Base-by-base conservation (phyloP, 352 stramenopile species). In the Pythium scleroteichum region DNA sequence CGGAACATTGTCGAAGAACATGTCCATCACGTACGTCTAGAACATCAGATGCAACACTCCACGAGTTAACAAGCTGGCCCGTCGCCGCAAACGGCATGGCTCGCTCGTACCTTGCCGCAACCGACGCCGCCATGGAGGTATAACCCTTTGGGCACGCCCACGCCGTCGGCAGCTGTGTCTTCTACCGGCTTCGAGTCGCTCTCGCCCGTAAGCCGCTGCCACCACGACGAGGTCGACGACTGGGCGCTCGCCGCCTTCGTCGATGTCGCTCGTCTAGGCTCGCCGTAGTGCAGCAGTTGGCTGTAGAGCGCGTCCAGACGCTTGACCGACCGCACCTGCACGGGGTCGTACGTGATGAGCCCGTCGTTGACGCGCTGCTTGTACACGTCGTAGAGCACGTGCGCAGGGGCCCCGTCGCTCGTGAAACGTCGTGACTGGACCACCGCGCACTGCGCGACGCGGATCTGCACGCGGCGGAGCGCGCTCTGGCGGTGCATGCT, bases 71-170 rank as follows among this genome's bases (percentile, higher is more conserved):
- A 33, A 19, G n/a, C 51, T 29, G 19, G 1, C 3, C 23, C 17
- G n/a, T n/a, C n/a, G n/a, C n/a, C n/a, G n/a, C n/a, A n/a, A n/a
- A n/a, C n/a, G n/a, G 3, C 29, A 47, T 17, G 8, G 16, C 35
- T 3, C 32, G 0, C 22, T 26, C 52, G 19, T 54, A 83, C 76
- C 74, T 94, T 99, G 27, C 97, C 97, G 29, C 88, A 97, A 12
- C 97, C 97, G 17, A 99, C 96, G 12, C 89, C 79, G 16, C 97
- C 97, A 60, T 98, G 87, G n/a, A 99, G 69, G 74, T 99, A 99
- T 17, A 99, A 66, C 22, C 97, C 96, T 62, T 94, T 90, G 0
- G 96, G 95, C n/a, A 88, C 73, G 20, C 64, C 41, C 24, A 46
- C 32, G 8, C 48, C 48, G 19, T 54, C 50, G 7, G 19, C 53